Conservation (phyloP, 2,329 filamentous ascomycete genomes). For the Calonectria hongkongensis region DNA sequence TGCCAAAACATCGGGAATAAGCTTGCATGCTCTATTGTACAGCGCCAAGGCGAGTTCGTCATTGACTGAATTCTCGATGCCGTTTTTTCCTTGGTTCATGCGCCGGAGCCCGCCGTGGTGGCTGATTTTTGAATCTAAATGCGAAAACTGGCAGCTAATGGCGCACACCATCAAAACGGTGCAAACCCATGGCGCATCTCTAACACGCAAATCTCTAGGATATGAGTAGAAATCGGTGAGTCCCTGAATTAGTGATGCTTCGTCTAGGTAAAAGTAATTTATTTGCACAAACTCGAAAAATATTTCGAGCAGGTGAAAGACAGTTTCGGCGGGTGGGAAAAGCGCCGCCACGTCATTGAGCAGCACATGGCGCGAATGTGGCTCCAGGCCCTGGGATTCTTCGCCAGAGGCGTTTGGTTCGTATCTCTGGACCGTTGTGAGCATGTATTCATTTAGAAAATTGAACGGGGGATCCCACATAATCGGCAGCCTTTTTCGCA, state of each 20-base stretch:
- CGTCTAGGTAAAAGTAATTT: conserved; percentile 69
- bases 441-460: background rate
- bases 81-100: conserved; percentile 5
- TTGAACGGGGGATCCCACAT: background rate
- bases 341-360: conserved; percentile 5
- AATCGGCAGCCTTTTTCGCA: conserved; percentile 10
- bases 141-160: conserved; percentile 71
- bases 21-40: conserved; percentile 72
- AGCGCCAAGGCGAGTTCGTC: conserved; percentile 60
- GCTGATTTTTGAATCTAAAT: conserved; percentile 61
- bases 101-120: background rate
- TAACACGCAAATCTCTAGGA: conserved; percentile 2
- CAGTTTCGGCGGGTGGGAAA: conserved; percentile 67
- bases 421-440: background rate
- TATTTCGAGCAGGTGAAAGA: conserved; percentile 66
- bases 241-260: conserved; percentile 36
- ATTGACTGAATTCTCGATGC: background rate
- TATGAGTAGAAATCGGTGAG: conserved; percentile 13
- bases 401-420: background rate
- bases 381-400: conserved; percentile 52
- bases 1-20: conserved; percentile 74
- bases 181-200: conserved; percentile 56
- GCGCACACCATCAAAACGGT: conserved; percentile 68
- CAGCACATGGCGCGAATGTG: conserved; percentile 58
- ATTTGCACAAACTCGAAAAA: conserved; percentile 70